These are phyloP conservation scores for Plasmodium gallinaceum DNA, from an alignment of 169 alveolate species.

Conservation along the genomic window DNA sequence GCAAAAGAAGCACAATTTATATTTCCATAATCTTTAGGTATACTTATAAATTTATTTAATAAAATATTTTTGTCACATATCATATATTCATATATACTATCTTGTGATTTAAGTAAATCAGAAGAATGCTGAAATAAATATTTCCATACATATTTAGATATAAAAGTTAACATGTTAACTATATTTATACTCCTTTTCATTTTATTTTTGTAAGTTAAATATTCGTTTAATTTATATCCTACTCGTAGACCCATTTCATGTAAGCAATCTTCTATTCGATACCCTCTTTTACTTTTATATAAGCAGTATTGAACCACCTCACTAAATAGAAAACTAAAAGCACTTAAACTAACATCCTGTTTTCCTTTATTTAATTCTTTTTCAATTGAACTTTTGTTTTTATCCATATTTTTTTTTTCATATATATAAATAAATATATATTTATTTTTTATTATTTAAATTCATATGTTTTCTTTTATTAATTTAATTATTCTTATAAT, in stretches of 20 bases:
- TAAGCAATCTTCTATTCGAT: conserved; percentile 85
- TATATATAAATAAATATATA: conserved; percentile 6
- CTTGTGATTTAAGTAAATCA: conserved; percentile 87
- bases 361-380: conserved; percentile 28
- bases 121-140: conserved; percentile 86
- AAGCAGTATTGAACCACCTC: conserved; percentile 87
- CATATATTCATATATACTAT: conserved; percentile 87
- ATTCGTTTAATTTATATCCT: conserved; percentile 84
- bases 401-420: conserved; percentile 33
- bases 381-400: conserved; percentile 3
- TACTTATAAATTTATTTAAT: conserved; percentile 82
- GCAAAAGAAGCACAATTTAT: conserved; percentile 89
- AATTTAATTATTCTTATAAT: background rate
- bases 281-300: conserved; percentile 83
- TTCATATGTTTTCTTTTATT: background rate
- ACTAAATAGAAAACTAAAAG: conserved; percentile 83
- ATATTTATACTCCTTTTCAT: conserved; percentile 82
- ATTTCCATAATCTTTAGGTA: conserved; percentile 86
- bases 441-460: background rate
- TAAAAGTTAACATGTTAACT: conserved; percentile 82
- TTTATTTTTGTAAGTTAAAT: conserved; percentile 80
- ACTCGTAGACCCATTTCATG: conserved; percentile 87
- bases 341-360: conserved; percentile 82
- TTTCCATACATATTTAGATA: conserved; percentile 85
- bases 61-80: conserved; percentile 84